Conservation (phyloP, 2,329 filamentous ascomycete genomes). For the Neofusicoccum cordaticola region DNA sequence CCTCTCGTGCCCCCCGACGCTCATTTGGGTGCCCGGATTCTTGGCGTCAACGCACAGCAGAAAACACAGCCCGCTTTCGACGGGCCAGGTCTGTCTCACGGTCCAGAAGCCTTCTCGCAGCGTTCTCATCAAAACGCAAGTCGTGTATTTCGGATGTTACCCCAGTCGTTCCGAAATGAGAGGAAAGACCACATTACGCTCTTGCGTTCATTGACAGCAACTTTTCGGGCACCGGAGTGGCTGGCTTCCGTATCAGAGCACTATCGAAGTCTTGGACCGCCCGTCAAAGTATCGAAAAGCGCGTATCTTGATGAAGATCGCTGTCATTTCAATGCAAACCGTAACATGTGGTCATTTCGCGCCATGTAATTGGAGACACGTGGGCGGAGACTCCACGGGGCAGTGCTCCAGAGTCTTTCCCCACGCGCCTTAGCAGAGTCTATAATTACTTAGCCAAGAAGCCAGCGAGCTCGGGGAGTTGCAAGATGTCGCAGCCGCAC, state of each 20-base stretch:
- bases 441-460: neutral
- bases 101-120: too few relatives aligned
- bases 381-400: neutral
- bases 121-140: too few relatives aligned
- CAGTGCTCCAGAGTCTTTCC: neutral
- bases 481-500: neutral
- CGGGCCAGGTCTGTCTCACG: too few relatives aligned
- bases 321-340: too few relatives aligned
- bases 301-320: neutral
- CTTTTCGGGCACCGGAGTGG: neutral
- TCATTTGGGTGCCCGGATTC: too few relatives aligned
- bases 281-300: neutral
- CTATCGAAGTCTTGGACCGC: neutral
- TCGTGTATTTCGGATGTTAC: too few relatives aligned
- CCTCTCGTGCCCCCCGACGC: too few relatives aligned
- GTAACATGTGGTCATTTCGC: too few relatives aligned
- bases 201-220: neutral
- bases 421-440: neutral
- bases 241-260: neutral
- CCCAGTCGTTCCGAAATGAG: neutral
- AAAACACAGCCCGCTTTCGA: too few relatives aligned
- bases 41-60: too few relatives aligned
- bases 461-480: neutral
- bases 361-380: neutral
- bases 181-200: neutral